phyloP scores from a whole-genome alignment of 352 stramenopile species.

The Globisporangium polare region DNA sequence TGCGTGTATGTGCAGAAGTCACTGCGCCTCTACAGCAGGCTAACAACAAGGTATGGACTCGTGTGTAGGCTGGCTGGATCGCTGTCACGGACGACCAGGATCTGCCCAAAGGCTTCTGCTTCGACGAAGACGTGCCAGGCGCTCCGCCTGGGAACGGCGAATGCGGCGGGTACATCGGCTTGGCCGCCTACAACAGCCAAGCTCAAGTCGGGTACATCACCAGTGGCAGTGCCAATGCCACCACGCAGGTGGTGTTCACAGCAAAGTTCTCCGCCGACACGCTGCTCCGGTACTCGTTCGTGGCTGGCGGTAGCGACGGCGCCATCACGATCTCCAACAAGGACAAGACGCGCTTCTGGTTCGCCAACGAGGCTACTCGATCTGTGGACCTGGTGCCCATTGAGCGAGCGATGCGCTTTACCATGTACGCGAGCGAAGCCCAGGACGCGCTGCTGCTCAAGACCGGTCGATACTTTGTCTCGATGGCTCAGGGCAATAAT shows the following conservation, averaged over 20 bases:
- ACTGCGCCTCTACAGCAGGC: background rate
- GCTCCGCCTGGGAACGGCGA: background rate
- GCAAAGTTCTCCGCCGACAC: background rate
- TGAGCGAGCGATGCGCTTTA: background rate
- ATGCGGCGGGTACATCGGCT: background rate
- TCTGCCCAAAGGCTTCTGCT: background rate
- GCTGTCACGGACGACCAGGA: background rate
- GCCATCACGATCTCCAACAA: slow-evolving; percentile 4
- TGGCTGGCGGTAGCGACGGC: background rate
- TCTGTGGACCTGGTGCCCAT: background rate
- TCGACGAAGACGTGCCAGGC: background rate
- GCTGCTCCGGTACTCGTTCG: background rate
- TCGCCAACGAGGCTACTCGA: background rate
- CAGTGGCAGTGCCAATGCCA: background rate
- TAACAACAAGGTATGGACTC: background rate
- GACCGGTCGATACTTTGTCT: background rate
- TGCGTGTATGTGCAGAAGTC: too few relatives aligned
- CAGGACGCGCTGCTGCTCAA: background rate
- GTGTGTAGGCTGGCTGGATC: background rate
- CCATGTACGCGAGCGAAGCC: slow-evolving; percentile 1
- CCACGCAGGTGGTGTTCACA: background rate
- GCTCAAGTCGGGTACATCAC: background rate
- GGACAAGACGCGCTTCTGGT: slow-evolving; percentile 1
- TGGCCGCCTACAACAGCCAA: background rate
- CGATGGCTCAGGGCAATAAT: background rate